A percentile compares a stretch with the other conserved stretches of the same genome.
These are phyloP conservation scores for Nymphaea colorata DNA, from an alignment of 164 flowering plant genomes.

Conservation along the genomic window DNA sequence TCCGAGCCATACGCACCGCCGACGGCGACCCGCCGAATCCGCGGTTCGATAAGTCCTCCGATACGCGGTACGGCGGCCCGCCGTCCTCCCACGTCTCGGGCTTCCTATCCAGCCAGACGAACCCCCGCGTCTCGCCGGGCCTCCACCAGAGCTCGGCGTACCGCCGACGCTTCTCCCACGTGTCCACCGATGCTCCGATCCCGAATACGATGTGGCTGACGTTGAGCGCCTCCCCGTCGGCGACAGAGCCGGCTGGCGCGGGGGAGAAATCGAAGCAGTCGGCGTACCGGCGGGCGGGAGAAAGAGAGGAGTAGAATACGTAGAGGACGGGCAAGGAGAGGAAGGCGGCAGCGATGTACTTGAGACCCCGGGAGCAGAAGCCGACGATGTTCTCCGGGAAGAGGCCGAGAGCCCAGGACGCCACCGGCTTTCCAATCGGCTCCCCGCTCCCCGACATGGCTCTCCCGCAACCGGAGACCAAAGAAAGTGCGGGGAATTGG, in stretches of 20 bases:
- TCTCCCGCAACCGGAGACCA: background rate
- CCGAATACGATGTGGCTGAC: constrained; percentile 37
- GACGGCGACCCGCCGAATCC: constrained; percentile 26
- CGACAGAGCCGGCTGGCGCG: background rate
- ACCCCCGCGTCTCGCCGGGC: constrained; percentile 34
- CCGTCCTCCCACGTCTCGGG: constrained; percentile 23
- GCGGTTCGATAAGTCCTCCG: constrained; percentile 40
- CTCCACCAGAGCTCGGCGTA: constrained; percentile 52
- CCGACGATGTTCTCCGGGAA: constrained; percentile 1
- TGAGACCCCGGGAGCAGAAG: constrained; percentile 1
- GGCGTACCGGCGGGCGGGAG: background rate
- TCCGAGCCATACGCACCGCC: constrained; percentile 64
- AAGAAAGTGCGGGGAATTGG: no score
- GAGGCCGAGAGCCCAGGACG: background rate
- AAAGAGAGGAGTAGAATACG: background rate
- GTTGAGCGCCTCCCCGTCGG: background rate
- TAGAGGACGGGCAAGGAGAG: constrained; percentile 5
- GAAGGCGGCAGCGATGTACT: background rate
- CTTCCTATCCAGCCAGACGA: constrained; percentile 44
- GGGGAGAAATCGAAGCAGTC: background rate
- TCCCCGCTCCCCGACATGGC: background rate
- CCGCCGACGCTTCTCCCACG: constrained; percentile 34
- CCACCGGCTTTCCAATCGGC: background rate
- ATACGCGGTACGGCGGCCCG: constrained; percentile 35
- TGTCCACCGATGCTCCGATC: constrained; percentile 32